phyloP scores from a whole-genome alignment of 2,329 filamentous ascomycete genomes.

The Polytolypa hystricis region DNA sequence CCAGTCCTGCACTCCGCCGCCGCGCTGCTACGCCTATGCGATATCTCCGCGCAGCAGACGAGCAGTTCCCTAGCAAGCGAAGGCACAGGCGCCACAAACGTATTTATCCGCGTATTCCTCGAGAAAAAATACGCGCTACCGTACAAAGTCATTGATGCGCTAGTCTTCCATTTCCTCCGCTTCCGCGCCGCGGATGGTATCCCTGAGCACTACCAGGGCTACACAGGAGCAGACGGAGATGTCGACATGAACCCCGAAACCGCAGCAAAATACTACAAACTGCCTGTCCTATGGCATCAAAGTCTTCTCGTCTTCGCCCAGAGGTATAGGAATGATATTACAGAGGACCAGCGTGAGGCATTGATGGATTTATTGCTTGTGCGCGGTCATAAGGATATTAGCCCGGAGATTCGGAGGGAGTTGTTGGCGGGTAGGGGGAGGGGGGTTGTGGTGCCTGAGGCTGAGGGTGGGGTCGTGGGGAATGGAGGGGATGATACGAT shows the following conservation, averaged over 20 bases:
- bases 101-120: conserved; percentile 84
- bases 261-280: conserved; percentile 47
- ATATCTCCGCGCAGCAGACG: conserved; percentile 86
- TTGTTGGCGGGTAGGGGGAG: conserved; percentile 77
- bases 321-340: conserved; percentile 90
- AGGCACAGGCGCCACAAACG: conserved; percentile 81
- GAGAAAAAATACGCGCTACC: conserved; percentile 97
- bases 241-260: conserved; percentile 30
- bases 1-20: conserved; percentile 88
- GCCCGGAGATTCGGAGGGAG: conserved; percentile 82
- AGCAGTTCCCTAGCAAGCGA: conserved; percentile 59
- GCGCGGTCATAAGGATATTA: conserved; percentile 77
- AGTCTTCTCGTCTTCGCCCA: conserved; percentile 85
- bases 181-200: conserved; percentile 62
- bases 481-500: conserved; percentile 83
- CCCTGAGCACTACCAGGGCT: conserved; percentile 27
- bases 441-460: conserved; percentile 50
- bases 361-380: conserved; percentile 75
- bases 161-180: conserved; percentile 93
- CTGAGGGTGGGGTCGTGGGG: conserved; percentile 37
- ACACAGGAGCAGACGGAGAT: conserved; percentile 43
- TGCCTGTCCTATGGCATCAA: conserved; percentile 96
- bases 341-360: conserved; percentile 86
- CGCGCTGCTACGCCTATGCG: conserved; percentile 81
- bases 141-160: conserved; percentile 83